Percentiles rank a stretch among this genome's conserved stretches.
Evolutionary conservation across 1,284 basidiomycete species (phyloP).

Genomic region (Ceratobasidium sp.): DNA sequence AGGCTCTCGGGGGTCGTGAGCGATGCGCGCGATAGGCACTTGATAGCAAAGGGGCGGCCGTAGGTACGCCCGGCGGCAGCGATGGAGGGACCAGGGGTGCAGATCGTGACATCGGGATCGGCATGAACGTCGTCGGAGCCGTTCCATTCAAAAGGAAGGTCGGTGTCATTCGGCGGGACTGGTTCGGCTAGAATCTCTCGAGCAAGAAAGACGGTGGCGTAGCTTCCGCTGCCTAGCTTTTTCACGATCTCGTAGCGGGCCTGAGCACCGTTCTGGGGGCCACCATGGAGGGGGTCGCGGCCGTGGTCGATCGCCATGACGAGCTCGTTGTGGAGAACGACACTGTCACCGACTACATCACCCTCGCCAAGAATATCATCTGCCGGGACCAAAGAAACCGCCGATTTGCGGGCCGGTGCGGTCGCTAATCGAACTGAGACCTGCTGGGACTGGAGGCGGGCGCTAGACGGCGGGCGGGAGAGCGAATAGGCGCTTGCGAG

Average conservation of each 20-base stretch:
- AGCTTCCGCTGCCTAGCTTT: slow-evolving; percentile 87
- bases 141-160: slow-evolving; percentile 50
- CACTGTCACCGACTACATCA: slow-evolving; percentile 76
- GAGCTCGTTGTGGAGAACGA: slow-evolving; percentile 71
- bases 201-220: slow-evolving; percentile 94
- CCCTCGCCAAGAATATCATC: slow-evolving; percentile 78
- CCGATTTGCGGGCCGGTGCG: slow-evolving; percentile 25
- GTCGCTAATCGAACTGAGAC: slow-evolving; percentile 48
- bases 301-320: slow-evolving; percentile 66
- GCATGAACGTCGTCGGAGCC: slow-evolving; percentile 68
- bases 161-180: slow-evolving; percentile 61
- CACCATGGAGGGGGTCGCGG: slow-evolving; percentile 51
- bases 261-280: slow-evolving; percentile 58
- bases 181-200: slow-evolving; percentile 80
- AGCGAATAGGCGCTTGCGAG: slow-evolving; percentile 43
- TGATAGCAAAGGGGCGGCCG: slow-evolving; percentile 93
- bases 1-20: slow-evolving; percentile 85
- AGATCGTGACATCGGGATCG: slow-evolving; percentile 55
- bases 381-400: slow-evolving; percentile 51
- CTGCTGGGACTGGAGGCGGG: slow-evolving; percentile 49
- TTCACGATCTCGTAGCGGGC: slow-evolving; percentile 85
- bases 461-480: slow-evolving; percentile 47
- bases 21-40: slow-evolving; percentile 94
- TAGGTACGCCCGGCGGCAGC: slow-evolving; percentile 61
- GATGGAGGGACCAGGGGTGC: slow-evolving; percentile 47